phyloP scores from a whole-genome alignment of 2,329 filamentous ascomycete species.

The Epicoccum sorghinum region DNA sequence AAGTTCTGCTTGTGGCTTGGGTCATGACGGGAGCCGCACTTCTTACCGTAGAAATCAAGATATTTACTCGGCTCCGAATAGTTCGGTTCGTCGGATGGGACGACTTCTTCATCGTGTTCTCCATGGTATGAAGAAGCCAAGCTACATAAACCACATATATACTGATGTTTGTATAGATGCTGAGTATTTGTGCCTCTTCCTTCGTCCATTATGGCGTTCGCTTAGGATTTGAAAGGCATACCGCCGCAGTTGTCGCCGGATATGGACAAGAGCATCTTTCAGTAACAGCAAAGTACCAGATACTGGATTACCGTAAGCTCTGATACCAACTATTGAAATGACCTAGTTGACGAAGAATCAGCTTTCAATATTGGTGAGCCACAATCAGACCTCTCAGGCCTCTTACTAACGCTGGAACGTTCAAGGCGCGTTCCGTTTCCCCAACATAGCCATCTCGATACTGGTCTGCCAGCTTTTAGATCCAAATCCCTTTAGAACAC shows the following conservation, averaged over 20 bases:
- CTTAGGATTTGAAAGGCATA: constrained; percentile 15
- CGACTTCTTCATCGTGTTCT: constrained; percentile 18
- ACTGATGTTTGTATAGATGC: background rate
- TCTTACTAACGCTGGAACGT: too few relatives aligned
- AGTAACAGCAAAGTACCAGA: constrained; percentile 11
- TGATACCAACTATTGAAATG: background rate
- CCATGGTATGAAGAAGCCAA: background rate
- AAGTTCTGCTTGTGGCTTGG: constrained; percentile 16
- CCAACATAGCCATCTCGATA: constrained; percentile 10
- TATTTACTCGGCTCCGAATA: constrained; percentile 12
- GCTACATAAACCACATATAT: too few relatives aligned
- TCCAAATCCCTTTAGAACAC: constrained; percentile 1
- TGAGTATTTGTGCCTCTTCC: constrained; percentile 11
- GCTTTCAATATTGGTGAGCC: constrained; percentile 9
- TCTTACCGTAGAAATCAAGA: constrained; percentile 8
- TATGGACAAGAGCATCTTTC: constrained; percentile 9
- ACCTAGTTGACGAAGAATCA: background rate
- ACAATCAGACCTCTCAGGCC: too few relatives aligned
- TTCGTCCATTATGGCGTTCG: constrained; percentile 9
- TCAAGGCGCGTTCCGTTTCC: constrained; percentile 11
- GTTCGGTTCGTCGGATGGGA: constrained; percentile 16
- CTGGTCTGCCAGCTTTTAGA: constrained; percentile 11
- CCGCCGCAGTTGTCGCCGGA: background rate
- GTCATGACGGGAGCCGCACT: constrained; percentile 5
- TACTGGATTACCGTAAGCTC: constrained; percentile 15